A percentile compares a stretch with the other conserved stretches of the same genome.
phyloP scores from a whole-genome alignment of 2,329 filamentous ascomycete genomes.

The Paramyrothecium sp. region DNA sequence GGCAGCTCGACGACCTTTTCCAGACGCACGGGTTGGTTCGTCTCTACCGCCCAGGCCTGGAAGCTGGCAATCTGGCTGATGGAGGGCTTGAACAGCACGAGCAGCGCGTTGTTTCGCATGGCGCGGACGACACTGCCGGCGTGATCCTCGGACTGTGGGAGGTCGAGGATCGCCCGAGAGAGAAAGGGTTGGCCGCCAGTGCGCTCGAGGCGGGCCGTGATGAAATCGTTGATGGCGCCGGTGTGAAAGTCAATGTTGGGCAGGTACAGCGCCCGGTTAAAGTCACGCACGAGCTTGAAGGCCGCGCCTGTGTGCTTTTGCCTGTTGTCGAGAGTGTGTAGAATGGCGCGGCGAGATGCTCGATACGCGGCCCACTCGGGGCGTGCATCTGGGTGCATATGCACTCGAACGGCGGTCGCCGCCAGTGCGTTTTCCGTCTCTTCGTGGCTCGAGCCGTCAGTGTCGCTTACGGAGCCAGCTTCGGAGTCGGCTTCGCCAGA shows the following conservation, averaged over 20 bases:
- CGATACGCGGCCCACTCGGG: conserved; percentile 42
- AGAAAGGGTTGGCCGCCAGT: conserved; percentile 58
- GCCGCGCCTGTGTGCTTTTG: conserved; percentile 63
- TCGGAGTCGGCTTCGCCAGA: neutral
- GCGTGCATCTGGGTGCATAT: conserved; percentile 23
- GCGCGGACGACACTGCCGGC: conserved; percentile 49
- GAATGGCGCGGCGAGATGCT: conserved; percentile 60
- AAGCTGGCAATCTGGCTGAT: conserved; percentile 75
- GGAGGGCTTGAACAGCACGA: conserved; percentile 73
- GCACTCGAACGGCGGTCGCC: neutral
- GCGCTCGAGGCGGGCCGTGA: conserved; percentile 47
- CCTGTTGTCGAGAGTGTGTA: conserved; percentile 72
- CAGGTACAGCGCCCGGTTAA: conserved; percentile 68
- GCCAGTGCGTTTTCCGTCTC: no score
- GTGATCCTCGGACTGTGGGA: conserved; percentile 59
- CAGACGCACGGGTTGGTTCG: conserved; percentile 51
- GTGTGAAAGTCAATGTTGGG: conserved; percentile 73
- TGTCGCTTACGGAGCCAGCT: no score
- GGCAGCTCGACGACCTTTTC: conserved; percentile 61
- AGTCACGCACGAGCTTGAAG: conserved; percentile 61
- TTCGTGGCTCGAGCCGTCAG: no score
- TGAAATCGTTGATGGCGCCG: conserved; percentile 63
- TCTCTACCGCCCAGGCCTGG: conserved; percentile 42
- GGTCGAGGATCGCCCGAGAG: conserved; percentile 69
- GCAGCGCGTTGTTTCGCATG: conserved; percentile 60